Evolutionary conservation across 768 basidiomycete species (phyloP), one percentile per base, ranked within the genome.

Genomic region (Boletus sp.): DNA sequence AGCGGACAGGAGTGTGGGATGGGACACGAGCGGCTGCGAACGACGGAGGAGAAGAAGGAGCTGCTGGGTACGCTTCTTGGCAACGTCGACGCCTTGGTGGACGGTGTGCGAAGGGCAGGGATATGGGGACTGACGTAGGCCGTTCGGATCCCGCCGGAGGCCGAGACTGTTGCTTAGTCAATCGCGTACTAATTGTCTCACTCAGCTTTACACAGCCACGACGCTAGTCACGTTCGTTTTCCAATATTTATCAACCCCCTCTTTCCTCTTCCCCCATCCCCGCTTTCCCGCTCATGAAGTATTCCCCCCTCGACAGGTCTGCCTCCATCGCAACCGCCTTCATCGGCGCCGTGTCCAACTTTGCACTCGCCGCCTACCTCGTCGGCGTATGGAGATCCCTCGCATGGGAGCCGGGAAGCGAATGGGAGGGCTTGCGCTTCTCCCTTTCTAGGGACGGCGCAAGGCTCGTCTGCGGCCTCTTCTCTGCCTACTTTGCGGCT

Each of bases 41-140:
- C 84, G 40, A 91, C 83, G 40, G 86, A 90, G 54, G 88, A 93
- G 73, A 93, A 93, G 75, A 92, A 87, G 70, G 83, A 84, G 66
- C 68, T 90, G 41, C 64, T 96, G 53, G 87, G 88, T 0, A 85
- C 81, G 42, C 86, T 93, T 83, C 70, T 96, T 41, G 93, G 91
- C 4, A 95, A 96, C 67, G 93, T 96, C 3, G 93, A 95, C 67
- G 87, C 89, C 30, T 77, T 96, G 10, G 90, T 96, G 6, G 90
- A 92, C 57, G 87, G 92, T 0, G 88, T 96, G 33, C 77, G 87
- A 56, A 88, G 85, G 70, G 90, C 90, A 0, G 91, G 92, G 0
- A 84, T 94, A 51, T 95, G 90, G 90, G 91, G 93, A 7, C 68
- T 92, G 52, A 83, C 71, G 33, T 81, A 65, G 42, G 30, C 17